Conservation (phyloP, 768 basidiomycete species). For the Lentinula sp. region DNA sequence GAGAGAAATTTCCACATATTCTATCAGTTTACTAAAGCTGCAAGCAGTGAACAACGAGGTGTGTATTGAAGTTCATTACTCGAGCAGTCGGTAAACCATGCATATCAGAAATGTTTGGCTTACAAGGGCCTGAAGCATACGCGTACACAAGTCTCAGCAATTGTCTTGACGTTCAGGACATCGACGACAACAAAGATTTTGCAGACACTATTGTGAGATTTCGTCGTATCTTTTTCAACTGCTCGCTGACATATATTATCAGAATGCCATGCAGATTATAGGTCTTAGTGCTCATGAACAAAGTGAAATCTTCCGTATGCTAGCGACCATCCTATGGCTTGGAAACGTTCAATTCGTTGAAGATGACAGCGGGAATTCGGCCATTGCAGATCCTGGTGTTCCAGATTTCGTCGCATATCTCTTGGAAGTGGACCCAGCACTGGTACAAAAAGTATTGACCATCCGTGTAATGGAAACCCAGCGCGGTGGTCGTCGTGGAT, state of each 20-base stretch:
- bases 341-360: constrained; percentile 92
- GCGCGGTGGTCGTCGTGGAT: constrained; percentile 86
- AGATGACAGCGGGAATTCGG: constrained; percentile 84
- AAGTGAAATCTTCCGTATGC: constrained; percentile 86
- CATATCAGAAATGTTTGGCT: constrained; percentile 77
- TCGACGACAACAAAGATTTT: constrained; percentile 87
- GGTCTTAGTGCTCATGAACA: constrained; percentile 85
- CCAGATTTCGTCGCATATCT: constrained; percentile 94
- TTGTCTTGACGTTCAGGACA: constrained; percentile 86
- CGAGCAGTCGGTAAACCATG: constrained; percentile 6
- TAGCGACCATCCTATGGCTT: constrained; percentile 90
- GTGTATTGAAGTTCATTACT: constrained; percentile 12
- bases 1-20: constrained; percentile 99
- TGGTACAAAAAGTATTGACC: constrained; percentile 85
- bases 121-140: constrained; percentile 95
- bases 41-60: constrained; percentile 87
- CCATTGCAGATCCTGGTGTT: constrained; percentile 76
- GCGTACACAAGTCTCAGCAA: constrained; percentile 90
- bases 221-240: constrained; percentile 2
- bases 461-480: constrained; percentile 87
- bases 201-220: constrained; percentile 75
- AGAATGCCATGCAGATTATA: constrained; percentile 93
- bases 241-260: constrained; percentile 2
- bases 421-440: constrained; percentile 76
- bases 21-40: constrained; percentile 98